Evolutionary conservation across 2,329 filamentous ascomycete species (phyloP).

Genomic region (Bipolaris bicolor): DNA sequence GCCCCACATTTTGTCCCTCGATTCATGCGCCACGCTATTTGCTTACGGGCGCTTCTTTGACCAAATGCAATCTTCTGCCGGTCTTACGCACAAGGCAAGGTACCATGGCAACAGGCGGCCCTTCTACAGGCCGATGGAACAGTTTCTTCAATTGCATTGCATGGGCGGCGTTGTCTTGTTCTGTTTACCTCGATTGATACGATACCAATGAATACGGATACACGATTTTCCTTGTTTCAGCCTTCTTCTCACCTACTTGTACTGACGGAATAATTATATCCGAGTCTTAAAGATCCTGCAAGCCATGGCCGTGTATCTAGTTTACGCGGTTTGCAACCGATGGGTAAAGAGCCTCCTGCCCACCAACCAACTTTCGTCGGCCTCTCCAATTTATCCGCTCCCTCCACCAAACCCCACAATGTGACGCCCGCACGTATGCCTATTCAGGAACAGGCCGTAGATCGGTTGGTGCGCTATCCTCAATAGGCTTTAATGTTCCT

Average conservation of each 20-base stretch:
- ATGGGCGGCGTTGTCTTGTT: slow-evolving; percentile 18
- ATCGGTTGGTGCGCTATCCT: slow-evolving; percentile 17
- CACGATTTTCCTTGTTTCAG: slow-evolving; percentile 4
- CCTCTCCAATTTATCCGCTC: slow-evolving; percentile 42
- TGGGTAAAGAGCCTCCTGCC: slow-evolving; percentile 25
- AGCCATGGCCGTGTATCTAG: slow-evolving; percentile 3
- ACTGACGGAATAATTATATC: slow-evolving; percentile 13
- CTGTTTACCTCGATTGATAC: slow-evolving; percentile 10
- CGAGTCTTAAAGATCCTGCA: slow-evolving; percentile 1
- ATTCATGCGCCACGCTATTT: not conserved
- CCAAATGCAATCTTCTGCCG: not conserved
- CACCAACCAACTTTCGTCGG: slow-evolving; percentile 37
- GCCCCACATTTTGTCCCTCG: not conserved
- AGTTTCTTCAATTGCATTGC: slow-evolving; percentile 3
- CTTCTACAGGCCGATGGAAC: not conserved
- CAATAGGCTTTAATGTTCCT: slow-evolving; percentile 22
- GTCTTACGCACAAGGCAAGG: not conserved
- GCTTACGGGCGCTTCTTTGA: not conserved
- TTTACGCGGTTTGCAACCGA: slow-evolving; percentile 23
- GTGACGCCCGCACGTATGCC: slow-evolving; percentile 18
- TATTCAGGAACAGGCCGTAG: slow-evolving; percentile 26
- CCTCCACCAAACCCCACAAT: slow-evolving; percentile 33
- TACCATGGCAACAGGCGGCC: not conserved
- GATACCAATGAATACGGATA: slow-evolving; percentile 34
- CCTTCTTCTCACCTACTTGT: not conserved